These are phyloP conservation scores for Coemansia sp. DNA, from an alignment of 192 early-diverging fungal species.

Conservation along the genomic window DNA sequence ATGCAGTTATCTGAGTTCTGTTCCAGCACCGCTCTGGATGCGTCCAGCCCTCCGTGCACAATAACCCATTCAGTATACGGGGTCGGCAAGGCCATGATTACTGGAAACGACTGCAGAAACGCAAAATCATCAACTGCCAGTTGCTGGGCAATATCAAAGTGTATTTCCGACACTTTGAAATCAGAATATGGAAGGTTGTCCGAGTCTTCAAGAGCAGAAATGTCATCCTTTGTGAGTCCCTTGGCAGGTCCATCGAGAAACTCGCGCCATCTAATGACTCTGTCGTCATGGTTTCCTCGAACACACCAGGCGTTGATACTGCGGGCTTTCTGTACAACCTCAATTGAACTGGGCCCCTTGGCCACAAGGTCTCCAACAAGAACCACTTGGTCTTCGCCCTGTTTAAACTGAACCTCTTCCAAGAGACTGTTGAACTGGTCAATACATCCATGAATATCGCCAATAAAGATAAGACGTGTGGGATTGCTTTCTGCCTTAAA, in stretches of 20 bases:
- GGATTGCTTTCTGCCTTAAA: slow-evolving; percentile 8
- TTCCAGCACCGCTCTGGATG: slow-evolving; percentile 39
- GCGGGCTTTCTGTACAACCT: slow-evolving; percentile 58
- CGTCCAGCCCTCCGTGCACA: slow-evolving; percentile 72
- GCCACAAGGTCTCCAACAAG: slow-evolving; percentile 69
- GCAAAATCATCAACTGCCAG: slow-evolving; percentile 49
- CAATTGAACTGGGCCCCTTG: slow-evolving; percentile 64
- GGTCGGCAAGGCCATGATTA: slow-evolving; percentile 56
- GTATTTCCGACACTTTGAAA: slow-evolving; percentile 24
- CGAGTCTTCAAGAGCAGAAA: slow-evolving; percentile 14
- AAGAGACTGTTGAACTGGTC: slow-evolving; percentile 60
- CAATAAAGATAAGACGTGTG: slow-evolving; percentile 63
- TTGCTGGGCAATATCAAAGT: slow-evolving; percentile 47
- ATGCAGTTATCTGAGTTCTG: slow-evolving; percentile 63
- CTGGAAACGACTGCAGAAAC: slow-evolving; percentile 59
- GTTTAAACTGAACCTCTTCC: slow-evolving; percentile 35
- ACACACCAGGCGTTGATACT: slow-evolving; percentile 57
- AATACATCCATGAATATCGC: slow-evolving; percentile 69
- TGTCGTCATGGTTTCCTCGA: slow-evolving; percentile 78
- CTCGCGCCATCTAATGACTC: slow-evolving; percentile 61
- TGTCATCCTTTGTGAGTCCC: slow-evolving; percentile 7
- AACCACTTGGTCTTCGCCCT: slow-evolving; percentile 59
- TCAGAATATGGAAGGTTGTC: slow-evolving; percentile 21
- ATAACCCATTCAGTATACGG: slow-evolving; percentile 55
- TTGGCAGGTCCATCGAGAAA: slow-evolving; percentile 49